Evolutionary conservation across 805 yeast species (phyloP).

Genomic region (Metschnikowia peoriensis): DNA sequence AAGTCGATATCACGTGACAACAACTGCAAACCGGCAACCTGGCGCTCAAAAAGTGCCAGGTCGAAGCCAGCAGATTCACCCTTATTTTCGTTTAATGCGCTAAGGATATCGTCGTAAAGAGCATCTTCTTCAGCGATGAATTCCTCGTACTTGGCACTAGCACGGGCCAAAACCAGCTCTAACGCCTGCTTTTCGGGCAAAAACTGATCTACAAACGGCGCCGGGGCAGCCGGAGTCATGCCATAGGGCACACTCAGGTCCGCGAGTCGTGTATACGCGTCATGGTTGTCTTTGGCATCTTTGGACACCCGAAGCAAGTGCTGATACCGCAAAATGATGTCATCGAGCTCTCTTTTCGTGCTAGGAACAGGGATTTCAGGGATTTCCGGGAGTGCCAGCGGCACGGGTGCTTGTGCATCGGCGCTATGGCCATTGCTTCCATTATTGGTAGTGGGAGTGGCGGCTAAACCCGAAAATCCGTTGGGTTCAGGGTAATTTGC

Average conservation of each 20-base stretch:
- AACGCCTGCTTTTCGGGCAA: slow-evolving; percentile 24
- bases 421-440: neutral
- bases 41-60: slow-evolving; percentile 46
- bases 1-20: slow-evolving; percentile 64
- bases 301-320: slow-evolving; percentile 17
- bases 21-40: slow-evolving; percentile 61
- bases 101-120: slow-evolving; percentile 20
- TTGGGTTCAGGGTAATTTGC: slow-evolving; percentile 4
- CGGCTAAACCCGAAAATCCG: slow-evolving; percentile 3
- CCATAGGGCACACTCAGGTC: neutral
- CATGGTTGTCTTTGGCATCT: slow-evolving; percentile 22
- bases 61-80: slow-evolving; percentile 9
- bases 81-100: slow-evolving; percentile 16
- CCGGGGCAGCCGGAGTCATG: neutral
- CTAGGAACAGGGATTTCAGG: slow-evolving; percentile 13
- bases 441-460: neutral
- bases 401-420: neutral
- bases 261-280: slow-evolving; percentile 10
- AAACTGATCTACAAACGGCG: slow-evolving; percentile 24
- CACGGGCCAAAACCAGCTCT: slow-evolving; percentile 29
- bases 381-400: neutral
- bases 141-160: slow-evolving; percentile 27
- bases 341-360: slow-evolving; percentile 16
- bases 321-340: slow-evolving; percentile 17
- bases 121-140: slow-evolving; percentile 23